phyloP scores from a whole-genome alignment of 345 rosid genomes.

The Anastatica hierochuntica region DNA sequence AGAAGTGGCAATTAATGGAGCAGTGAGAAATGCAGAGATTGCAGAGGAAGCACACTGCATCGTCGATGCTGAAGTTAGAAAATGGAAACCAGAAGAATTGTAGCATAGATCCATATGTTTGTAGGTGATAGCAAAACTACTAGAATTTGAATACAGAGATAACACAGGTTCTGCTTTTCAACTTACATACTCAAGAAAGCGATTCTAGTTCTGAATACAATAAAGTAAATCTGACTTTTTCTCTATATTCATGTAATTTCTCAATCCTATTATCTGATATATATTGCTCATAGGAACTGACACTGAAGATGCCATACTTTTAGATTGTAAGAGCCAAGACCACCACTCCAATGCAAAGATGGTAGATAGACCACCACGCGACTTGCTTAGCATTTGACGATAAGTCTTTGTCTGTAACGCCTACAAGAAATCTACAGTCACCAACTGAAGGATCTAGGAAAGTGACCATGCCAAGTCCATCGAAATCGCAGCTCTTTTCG shows the following conservation, averaged over 20 bases:
- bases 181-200: neutral
- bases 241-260: slow-evolving; percentile 4
- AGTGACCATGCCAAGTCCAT: slow-evolving; percentile 83
- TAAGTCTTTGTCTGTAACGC: slow-evolving; percentile 44
- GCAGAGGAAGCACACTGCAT: slow-evolving; percentile 60
- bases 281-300: slow-evolving; percentile 27
- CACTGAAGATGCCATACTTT: slow-evolving; percentile 34
- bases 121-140: slow-evolving; percentile 13
- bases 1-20: slow-evolving; percentile 46
- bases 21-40: slow-evolving; percentile 56
- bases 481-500: slow-evolving; percentile 72
- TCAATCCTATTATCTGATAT: slow-evolving; percentile 3
- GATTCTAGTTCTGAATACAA: neutral
- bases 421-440: slow-evolving; percentile 83
- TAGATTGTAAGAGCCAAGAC: slow-evolving; percentile 29
- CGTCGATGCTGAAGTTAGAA: slow-evolving; percentile 58
- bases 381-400: slow-evolving; percentile 28
- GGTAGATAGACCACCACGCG: slow-evolving; percentile 25
- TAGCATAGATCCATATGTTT: slow-evolving; percentile 6
- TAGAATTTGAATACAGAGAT: neutral
- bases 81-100: slow-evolving; percentile 37
- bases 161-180: too few relatives aligned
- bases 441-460: slow-evolving; percentile 85
- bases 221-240: neutral
- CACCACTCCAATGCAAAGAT: slow-evolving; percentile 30